These are phyloP conservation scores for Microglena sp. DNA, from an alignment of 139 green algal genomes.

Conservation along the genomic window DNA sequence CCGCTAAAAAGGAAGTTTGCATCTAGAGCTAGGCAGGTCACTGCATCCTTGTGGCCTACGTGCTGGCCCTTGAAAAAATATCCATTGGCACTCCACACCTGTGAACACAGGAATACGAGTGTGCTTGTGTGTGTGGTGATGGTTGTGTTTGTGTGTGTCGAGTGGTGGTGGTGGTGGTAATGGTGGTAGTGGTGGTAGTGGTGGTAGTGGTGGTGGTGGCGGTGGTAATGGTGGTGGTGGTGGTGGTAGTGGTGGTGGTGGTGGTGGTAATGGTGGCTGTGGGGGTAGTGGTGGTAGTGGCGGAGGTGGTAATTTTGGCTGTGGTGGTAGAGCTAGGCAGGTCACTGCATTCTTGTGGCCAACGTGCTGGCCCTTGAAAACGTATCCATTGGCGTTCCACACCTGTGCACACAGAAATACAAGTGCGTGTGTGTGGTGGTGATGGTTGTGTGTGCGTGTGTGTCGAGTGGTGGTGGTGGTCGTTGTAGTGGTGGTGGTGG, in stretches of 20 bases:
- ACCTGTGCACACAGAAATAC: neutral
- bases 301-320: no score
- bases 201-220: no score
- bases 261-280: no score
- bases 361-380: slow-evolving; percentile 37
- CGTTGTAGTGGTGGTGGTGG: no score
- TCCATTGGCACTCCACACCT: slow-evolving; percentile 31
- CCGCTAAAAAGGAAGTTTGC: slow-evolving; percentile 60
- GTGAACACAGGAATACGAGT: neutral
- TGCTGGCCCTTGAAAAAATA: slow-evolving; percentile 41
- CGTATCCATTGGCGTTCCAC: slow-evolving; percentile 13
- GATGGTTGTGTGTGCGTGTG: neutral
- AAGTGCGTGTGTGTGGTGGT: neutral
- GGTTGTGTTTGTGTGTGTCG: neutral
- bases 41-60: slow-evolving; percentile 39
- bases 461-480: no score
- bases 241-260: no score
- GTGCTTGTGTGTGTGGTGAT: neutral
- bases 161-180: neutral
- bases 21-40: slow-evolving; percentile 53
- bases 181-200: no score
- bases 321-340: slow-evolving; percentile 50
- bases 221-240: no score
- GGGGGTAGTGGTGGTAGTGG: no score
- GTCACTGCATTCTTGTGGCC: slow-evolving; percentile 50